Percentiles rank a stretch among this genome's conserved stretches.
phyloP scores from a whole-genome alignment of 2,329 filamentous ascomycete species.

The Dactylonectria macrodidyma region DNA sequence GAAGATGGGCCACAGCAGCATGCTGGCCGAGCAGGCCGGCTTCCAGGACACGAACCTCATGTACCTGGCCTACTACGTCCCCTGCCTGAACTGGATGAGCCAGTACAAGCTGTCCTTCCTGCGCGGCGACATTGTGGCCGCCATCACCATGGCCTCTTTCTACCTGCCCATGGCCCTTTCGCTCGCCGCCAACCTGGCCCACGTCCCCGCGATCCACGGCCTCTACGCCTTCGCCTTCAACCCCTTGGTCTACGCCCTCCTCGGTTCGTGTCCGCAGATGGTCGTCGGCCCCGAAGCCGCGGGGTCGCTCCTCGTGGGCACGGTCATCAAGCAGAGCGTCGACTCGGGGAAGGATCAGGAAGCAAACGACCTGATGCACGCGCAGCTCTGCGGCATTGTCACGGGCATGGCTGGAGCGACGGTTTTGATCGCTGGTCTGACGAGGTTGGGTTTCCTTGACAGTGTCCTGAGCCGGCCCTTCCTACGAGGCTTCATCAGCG shows the following conservation, averaged over 20 bases:
- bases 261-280: constrained; percentile 94
- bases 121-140: constrained; percentile 88
- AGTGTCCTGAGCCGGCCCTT: constrained; percentile 95
- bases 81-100: constrained; percentile 89
- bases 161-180: constrained; percentile 98
- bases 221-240: constrained; percentile 96
- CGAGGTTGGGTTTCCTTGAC: constrained; percentile 91
- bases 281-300: constrained; percentile 95
- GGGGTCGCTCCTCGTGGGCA: constrained; percentile 90
- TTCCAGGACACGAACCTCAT: constrained; percentile 81
- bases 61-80: constrained; percentile 96
- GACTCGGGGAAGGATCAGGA: constrained; percentile 76
- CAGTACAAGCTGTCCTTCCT: constrained; percentile 89
- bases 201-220: constrained; percentile 93
- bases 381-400: constrained; percentile 88
- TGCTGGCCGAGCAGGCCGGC: constrained; percentile 80
- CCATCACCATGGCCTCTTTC: constrained; percentile 97
- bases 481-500: constrained; percentile 94
- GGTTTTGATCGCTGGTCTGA: constrained; percentile 88
- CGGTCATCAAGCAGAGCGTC: constrained; percentile 85
- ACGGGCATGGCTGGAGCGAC: constrained; percentile 90
- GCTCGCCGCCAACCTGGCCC: constrained; percentile 90
- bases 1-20: constrained; percentile 81
- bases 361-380: constrained; percentile 77
- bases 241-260: constrained; percentile 89